Conservation (phyloP, 2,329 filamentous ascomycete species). For the Colletotrichum sp. region DNA sequence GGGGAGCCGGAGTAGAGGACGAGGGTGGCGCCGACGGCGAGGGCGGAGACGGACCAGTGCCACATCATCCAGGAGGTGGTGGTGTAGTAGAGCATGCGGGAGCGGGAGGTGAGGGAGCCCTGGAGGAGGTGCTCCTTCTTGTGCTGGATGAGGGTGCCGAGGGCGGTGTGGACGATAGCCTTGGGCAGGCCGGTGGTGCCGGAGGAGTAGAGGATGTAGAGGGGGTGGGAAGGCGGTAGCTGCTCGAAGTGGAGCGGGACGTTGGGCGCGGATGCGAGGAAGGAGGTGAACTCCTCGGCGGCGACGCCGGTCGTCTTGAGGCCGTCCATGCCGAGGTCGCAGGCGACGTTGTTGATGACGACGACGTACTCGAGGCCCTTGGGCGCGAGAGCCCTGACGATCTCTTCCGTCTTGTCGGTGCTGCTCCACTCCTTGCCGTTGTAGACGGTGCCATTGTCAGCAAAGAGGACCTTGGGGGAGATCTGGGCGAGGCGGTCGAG, state of each 20-base stretch:
- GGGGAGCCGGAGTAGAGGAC: slow-evolving; percentile 93
- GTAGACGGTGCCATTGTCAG: slow-evolving; percentile 87
- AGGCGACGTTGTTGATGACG: slow-evolving; percentile 71
- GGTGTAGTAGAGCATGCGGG: slow-evolving; percentile 90
- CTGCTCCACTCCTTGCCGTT: slow-evolving; percentile 91
- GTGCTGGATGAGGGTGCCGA: slow-evolving; percentile 92
- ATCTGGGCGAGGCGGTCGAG: slow-evolving; percentile 88
- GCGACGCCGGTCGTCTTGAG: slow-evolving; percentile 43
- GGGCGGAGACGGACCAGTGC: slow-evolving; percentile 92
- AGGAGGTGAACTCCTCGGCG: slow-evolving; percentile 49
- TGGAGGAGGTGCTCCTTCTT: slow-evolving; percentile 96
- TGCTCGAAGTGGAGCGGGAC: slow-evolving; percentile 71
- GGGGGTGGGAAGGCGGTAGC: slow-evolving; percentile 82
- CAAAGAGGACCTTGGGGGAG: slow-evolving; percentile 80
- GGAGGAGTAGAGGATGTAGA: slow-evolving; percentile 93
- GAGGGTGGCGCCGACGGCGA: slow-evolving; percentile 82
- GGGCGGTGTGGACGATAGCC: slow-evolving; percentile 90
- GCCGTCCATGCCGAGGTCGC: slow-evolving; percentile 46
- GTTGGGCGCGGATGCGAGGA: slow-evolving; percentile 44
- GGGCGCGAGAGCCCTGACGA: slow-evolving; percentile 66
- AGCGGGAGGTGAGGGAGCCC: slow-evolving; percentile 75
- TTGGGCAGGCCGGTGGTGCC: slow-evolving; percentile 90
- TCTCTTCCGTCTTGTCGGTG: slow-evolving; percentile 77
- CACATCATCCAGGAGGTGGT: slow-evolving; percentile 99
- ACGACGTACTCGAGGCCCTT: slow-evolving; percentile 73